Base-by-base conservation (phyloP, 257 asterid species). In the Penstemon newberryi region DNA sequence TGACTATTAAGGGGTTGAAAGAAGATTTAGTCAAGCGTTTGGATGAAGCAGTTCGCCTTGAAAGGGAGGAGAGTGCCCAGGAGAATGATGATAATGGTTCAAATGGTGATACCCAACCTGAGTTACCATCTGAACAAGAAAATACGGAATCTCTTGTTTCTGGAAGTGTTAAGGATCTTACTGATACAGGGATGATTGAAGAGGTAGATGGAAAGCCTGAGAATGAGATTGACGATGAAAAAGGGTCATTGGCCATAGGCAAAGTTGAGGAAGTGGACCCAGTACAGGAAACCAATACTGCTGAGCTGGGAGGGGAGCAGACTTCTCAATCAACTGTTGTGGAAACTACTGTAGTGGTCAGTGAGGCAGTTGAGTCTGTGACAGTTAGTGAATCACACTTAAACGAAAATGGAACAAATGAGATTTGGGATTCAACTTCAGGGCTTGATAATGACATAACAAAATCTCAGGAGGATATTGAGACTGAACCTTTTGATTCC, bases 1-100 rank as follows among this genome's bases (percentile, higher is more conserved):
- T 92, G 83, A 64, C 84, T 45, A 88, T 85, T 71, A 80, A 78
- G 77, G 98, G 98, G 67, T 70, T 92, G 80, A 92, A 92, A 78
- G 95, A 87, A 63, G 96, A 92, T 67, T 73, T 92, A 47, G 54
- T 92, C 60, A 92, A 69, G 73, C 92, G 98, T 50, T 78, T 92
- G 73, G 92, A 85, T 78, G 91, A 86, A 83, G 94, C 91, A 8
- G 65, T 92, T 69, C 88, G 87, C 44, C 37, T 6, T 72, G 96
- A 92, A 75, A 38, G 39, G 71, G 80, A 80, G 67, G 83, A 80
- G 69, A 70, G 13, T 39, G 73, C 77, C n/a, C 13, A 51, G 51
- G 76, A 63, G 57, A 36, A 73, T 13, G 67, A 62, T 38, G 80
- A 81, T 42, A 58, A 73, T 45, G 70, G 65, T 58, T 57, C 56